Evolutionary conservation across 352 stramenopile species (phyloP), one percentile per base, ranked within the genome.

Genomic region (Globisporangium radiosum): DNA sequence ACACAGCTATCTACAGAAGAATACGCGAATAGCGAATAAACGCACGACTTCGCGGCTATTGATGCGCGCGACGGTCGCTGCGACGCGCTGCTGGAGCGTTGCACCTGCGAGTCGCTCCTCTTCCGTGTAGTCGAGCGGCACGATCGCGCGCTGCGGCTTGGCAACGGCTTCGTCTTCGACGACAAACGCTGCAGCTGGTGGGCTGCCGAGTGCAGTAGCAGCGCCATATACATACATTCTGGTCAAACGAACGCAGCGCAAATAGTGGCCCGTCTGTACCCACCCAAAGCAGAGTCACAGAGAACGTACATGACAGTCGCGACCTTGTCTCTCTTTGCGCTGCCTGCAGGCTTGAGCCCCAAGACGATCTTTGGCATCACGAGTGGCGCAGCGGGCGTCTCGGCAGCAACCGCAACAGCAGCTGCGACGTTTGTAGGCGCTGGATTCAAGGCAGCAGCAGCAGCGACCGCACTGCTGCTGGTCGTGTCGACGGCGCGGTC

Each of bases 81-180:
- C 70, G 11, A 72, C 64, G 19, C 65, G 63, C 49, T 78, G 59
- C 47, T 72, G 56, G 8, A 67, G 54, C 0, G 62, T 54, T 5
- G 65, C 60, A 0, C 59, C 60, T 1, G 63, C 73, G 15, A 65
- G 58, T 14, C 65, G 63, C 47, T 81, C 75, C 44, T 80, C 75
- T 19, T 81, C 75, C 11, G 71, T 74, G 57, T 81, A 85, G 55
- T 85, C 75, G 44, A 85, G 68, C 15, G 65, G 71, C 1, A 85
- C 62, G 52, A 81, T 65, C n/a, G 68, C 68, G 0, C 75, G 75
- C 43, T 69, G 44, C 2, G 75, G 75, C 52, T 85, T 85, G 15
- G 40, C 54, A 40, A 72, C 68, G 5, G 68, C 64, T 25, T 69
- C 63, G 13, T 85, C 75, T 52, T 85, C 70, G 2, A 76, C 48